Base-by-base conservation (phyloP, 768 basidiomycete genomes). In the Naganishia onofrii region DNA sequence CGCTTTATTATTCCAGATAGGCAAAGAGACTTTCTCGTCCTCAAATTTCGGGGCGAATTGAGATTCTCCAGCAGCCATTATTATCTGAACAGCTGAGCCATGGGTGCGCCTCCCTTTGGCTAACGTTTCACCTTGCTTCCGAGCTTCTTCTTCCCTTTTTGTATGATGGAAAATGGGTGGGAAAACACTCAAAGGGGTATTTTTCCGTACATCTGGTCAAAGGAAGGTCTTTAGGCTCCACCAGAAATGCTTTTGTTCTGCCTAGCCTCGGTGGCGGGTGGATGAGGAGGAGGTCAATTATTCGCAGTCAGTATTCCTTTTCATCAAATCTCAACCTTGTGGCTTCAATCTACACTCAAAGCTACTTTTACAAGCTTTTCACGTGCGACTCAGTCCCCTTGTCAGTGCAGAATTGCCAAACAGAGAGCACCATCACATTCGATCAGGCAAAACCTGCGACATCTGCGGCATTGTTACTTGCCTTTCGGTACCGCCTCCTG, bases 101-200 rank as follows among this genome's bases (percentile, higher is more conserved):
- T n/a, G n/a, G n/a, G n/a, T 28, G 10, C 8, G 12, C 10, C 21
- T n/a, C 32, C 32, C 56, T 38, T 19, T 31, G 15, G 34, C n/a
- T 7, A 10, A 13, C 36, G 57, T 36, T 34, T 58, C 57, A 58
- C 31, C 17, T 26, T 58, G 60, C 42, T 42, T 42, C 38, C 12
- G 26, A 10, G 4, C 21, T 26, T 63, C 60, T 42, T 63, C 13
- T 63, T 63, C 13, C 46, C 60, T 42, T 63, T 17, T 63, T 63
- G 60, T 44, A n/a, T 29, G 42, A 7, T 55, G 54, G 32, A 55
- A 63, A 51, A 51, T 51, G 7, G 26, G 26, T 34, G n/a, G n/a
- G 28, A 44, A 44, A 63, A 23, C 21, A 12, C 60, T 44, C 60
- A 63, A 63, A 63, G 60, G 60, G 60, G 60, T n/a, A 63, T 26